Conservation (phyloP, 163 green algal genomes). For the Scenedesmus sp. region DNA sequence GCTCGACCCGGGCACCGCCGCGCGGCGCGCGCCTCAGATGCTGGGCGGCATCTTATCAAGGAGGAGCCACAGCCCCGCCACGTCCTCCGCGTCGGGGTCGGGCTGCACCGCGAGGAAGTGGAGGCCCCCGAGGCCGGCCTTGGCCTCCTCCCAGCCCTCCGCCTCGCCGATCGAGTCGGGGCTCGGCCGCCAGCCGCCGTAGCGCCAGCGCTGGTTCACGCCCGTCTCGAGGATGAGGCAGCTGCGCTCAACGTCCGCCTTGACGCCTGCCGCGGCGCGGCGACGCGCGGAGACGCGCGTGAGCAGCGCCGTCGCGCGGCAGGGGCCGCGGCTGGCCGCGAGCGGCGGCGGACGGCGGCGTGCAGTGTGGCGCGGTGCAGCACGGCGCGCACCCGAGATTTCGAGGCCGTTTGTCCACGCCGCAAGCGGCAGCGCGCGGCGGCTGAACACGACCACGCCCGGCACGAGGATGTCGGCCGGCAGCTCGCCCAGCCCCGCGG, state of each 20-base stretch:
- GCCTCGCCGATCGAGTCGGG: conserved; percentile 84
- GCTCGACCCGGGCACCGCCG: too few relatives aligned
- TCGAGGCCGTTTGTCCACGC: conserved; percentile 95
- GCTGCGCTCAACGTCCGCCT: conserved; percentile 62
- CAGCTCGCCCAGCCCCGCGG: conserved; percentile 57
- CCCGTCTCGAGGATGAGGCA: conserved; percentile 93
- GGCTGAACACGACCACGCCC: conserved; percentile 93
- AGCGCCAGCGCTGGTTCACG: conserved; percentile 82
- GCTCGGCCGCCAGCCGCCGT: conserved; percentile 79
- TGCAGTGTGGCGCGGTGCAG: too few relatives aligned
- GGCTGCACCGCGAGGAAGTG: conserved; percentile 93
- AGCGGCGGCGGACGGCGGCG: too few relatives aligned
- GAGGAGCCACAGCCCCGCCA: conserved; percentile 89
- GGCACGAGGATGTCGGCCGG: conserved; percentile 75
- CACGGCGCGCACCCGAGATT: conserved; percentile 56
- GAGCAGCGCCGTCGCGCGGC: too few relatives aligned
- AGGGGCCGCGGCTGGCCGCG: too few relatives aligned
- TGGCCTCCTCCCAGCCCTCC: conserved; percentile 86
- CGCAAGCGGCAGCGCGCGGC: conserved; percentile 83
- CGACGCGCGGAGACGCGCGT: background rate
- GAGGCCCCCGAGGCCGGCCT: conserved; percentile 74
- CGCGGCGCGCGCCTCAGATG: background rate
- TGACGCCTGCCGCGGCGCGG: conserved; percentile 48
- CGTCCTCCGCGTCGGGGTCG: conserved; percentile 87
- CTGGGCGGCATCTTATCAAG: conserved; percentile 65